These are phyloP conservation scores for Metarhizium humberi DNA, from an alignment of 2,329 filamentous ascomycete genomes.

Conservation along the genomic window DNA sequence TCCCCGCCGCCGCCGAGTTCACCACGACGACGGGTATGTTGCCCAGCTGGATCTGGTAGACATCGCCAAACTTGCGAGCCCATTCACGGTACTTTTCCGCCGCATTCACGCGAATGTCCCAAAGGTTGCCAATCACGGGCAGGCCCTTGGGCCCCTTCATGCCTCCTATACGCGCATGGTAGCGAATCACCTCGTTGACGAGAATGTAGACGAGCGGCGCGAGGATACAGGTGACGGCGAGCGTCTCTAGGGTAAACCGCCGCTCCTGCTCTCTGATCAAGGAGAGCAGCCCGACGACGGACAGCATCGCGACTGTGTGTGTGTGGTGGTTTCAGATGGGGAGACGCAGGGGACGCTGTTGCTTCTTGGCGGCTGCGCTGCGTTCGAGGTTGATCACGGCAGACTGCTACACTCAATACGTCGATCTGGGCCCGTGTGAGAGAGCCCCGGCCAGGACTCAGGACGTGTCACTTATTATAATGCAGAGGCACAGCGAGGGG, in stretches of 20 bases:
- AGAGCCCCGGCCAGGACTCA: no score
- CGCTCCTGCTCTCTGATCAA: not conserved
- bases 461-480: no score
- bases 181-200: constrained; percentile 38
- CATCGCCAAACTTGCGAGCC: constrained; percentile 36
- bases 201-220: constrained; percentile 35
- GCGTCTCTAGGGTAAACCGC: constrained; percentile 3
- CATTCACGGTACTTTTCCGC: constrained; percentile 47
- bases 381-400: no score
- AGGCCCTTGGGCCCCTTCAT: constrained; percentile 39
- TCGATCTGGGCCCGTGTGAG: no score
- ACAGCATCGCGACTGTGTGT: not conserved
- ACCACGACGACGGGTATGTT: constrained; percentile 48
- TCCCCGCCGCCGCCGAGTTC: constrained; percentile 42
- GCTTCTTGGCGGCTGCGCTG: no score
- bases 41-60: constrained; percentile 49
- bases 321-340: not conserved
- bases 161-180: constrained; percentile 31
- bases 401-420: no score
- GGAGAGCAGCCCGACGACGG: not conserved
- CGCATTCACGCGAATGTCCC: constrained; percentile 44
- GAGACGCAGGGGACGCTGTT: not conserved
- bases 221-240: constrained; percentile 13
- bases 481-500: no score
- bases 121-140: constrained; percentile 46